Evolutionary conservation across 345 rosid genomes (phyloP), one percentile per base, ranked within the genome.

Genomic region (Triadica sebifera): DNA sequence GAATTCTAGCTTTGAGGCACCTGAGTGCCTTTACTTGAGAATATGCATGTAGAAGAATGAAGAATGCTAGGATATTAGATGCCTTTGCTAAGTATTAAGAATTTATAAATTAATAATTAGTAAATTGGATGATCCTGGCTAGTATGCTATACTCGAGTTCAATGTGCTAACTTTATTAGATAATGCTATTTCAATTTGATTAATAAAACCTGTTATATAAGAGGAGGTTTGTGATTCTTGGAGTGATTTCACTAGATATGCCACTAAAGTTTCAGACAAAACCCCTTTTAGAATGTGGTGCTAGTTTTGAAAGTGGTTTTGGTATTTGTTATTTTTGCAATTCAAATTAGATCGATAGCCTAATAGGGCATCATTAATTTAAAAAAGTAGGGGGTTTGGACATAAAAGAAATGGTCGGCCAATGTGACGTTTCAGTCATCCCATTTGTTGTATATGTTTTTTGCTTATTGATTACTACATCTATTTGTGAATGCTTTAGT

Each of bases 401-500:
- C 34, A 70, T 53, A 4, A 53, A 38, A 13, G 12, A 56, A 53
- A 29, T 29, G 34, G 34, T 29, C 2, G 34, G 37, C 51, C 34
- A 41, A 37, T 53, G 38, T 55, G 63, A 5, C 59, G 7, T 12
- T 39, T 39, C 9, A 7, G 20, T 53, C 62, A 56, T 69, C 34
- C 50, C 12, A 19, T 58, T 22, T 41, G n/a, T 46, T 45, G 0
- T 22, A n/a, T 45, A 39, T 51, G 61, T 53, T 61, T 46, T 65
- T 6, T 75, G 62, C 76, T 38, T 59, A 56, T 65, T 39, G n/a
- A n/a, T n/a, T n/a, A n/a, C 16, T n/a, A 66, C 69, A 29, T 19
- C 68, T 53, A 37, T 38, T 67, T 13, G 73, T 71, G 72, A 64
- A 81, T 66, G 24, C 77, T 61, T 60, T 69, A 63, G 22, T 73